Conservation (phyloP, 2,329 filamentous ascomycete genomes). For the Xenoacremonium recifei region DNA sequence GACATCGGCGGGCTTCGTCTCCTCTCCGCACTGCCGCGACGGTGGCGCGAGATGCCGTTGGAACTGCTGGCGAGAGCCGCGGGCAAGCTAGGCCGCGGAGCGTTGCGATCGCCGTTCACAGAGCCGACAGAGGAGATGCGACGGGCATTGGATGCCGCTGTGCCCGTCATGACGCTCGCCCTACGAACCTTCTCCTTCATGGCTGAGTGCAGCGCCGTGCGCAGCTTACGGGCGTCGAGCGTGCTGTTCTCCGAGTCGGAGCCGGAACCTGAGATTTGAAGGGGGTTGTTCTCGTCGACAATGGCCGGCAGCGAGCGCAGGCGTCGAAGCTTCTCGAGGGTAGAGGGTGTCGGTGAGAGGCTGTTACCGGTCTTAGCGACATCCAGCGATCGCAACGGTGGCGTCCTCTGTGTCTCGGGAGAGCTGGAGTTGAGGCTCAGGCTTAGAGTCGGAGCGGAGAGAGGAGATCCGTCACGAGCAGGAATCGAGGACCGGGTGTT, state of each 20-base stretch:
- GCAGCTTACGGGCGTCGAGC: conserved; percentile 54
- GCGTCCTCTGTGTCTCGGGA: conserved; percentile 28
- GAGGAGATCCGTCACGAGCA: conserved; percentile 60
- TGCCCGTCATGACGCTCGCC: conserved; percentile 36
- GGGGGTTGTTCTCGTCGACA: conserved; percentile 53
- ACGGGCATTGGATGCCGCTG: conserved; percentile 35
- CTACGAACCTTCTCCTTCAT: conserved; percentile 46
- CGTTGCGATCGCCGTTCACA: conserved; percentile 24
- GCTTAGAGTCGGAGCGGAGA: conserved; percentile 54
- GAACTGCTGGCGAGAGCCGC: conserved; percentile 46
- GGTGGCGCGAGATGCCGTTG: conserved; percentile 56
- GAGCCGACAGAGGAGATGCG: conserved; percentile 47
- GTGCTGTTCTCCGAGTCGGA: conserved; percentile 51
- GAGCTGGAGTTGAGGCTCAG: conserved; percentile 52
- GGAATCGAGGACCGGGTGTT: conserved; percentile 37
- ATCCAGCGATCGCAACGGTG: conserved; percentile 51
- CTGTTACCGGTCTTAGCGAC: conserved; percentile 49
- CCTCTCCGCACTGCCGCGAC: conserved; percentile 50
- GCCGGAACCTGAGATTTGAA: conserved; percentile 35
- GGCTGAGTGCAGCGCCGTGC: conserved; percentile 52
- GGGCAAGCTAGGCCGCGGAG: conserved; percentile 36
- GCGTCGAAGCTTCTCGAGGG: conserved; percentile 29
- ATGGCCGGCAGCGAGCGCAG: conserved; percentile 36
- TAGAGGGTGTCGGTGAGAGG: conserved; percentile 43
- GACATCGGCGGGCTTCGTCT: conserved; percentile 52